phyloP scores from a whole-genome alignment of 148 eudicot genomes.

The Polygonum maritimum region DNA sequence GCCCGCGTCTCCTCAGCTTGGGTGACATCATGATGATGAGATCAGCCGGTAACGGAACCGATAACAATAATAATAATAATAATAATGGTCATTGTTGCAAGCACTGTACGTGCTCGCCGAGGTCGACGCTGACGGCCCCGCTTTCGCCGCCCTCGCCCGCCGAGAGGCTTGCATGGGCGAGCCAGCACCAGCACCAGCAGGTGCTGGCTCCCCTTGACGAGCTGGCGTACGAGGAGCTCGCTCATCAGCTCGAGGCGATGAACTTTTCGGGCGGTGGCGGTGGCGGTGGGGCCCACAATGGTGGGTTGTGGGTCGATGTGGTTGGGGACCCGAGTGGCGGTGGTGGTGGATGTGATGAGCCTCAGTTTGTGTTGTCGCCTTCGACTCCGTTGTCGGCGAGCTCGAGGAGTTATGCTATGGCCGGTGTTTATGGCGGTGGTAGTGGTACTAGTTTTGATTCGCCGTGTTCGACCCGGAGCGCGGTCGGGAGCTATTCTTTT shows the following conservation, averaged over 20 bases:
- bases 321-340: not conserved
- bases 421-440: not conserved
- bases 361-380: not conserved
- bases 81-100: not conserved
- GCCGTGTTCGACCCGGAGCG: not conserved
- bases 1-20: not conserved
- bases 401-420: not conserved
- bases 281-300: not conserved
- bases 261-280: not conserved
- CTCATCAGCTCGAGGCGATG: slow-evolving; percentile 1
- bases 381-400: not conserved
- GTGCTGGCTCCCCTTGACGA: not conserved
- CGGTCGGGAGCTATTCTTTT: not conserved
- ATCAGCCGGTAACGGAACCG: not conserved
- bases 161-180: slow-evolving; percentile 4
- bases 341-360: not conserved
- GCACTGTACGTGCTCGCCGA: slow-evolving; percentile 8
- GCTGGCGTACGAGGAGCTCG: slow-evolving; percentile 3
- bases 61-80: too few relatives aligned
- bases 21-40: slow-evolving; percentile 10
- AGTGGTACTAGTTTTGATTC: not conserved
- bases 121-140: slow-evolving; percentile 8
- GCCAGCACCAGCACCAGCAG: not conserved
- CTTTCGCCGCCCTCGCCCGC: slow-evolving; percentile 4
- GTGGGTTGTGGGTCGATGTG: slow-evolving; percentile 11